Evolutionary conservation across 75 land plant genomes (phyloP), one percentile per base, ranked within the genome.

Genomic region (Cupressus sempervirens): DNA sequence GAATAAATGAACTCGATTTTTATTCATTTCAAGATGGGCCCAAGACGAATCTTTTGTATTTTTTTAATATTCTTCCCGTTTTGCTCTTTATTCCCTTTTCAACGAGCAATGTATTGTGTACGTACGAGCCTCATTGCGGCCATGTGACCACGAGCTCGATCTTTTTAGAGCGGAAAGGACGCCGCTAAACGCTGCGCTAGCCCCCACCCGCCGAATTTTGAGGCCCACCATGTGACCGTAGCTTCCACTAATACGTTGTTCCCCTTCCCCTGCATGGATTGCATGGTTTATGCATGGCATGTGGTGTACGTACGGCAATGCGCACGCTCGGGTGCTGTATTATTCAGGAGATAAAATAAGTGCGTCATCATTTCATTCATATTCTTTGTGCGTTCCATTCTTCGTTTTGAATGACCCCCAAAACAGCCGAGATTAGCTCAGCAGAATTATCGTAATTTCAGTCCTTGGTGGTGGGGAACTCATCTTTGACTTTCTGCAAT

Each of bases 131-230:
- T 20, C 4, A 65, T 65, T 26, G 68, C 52, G 68, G 68, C 68
- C 68, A 65, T 65, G 68, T 65, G 68, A 65, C 68, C 68, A 65
- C 68, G 68, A 65, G 68, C 68, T 65, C n/a, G 7, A 65, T 65
- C 68, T 65, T 65, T 65, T 65, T 20, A 18, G 26, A 26, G 68
- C 68, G 68, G 26, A 65, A 65, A 65, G n/a, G 4, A 7, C 68
- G 68, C n/a, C 68, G 68, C 68, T 65, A 65, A 65, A 18, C 68
- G 68, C 68, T 65, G 68, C 68, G n/a, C 68, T 65, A 65, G 68
- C 68, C 68, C 68, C 68, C 68, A 65, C 68, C 23, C 68, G 68
- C 68, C 68, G 68, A 18, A 65, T 23, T 65, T n/a, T 20, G 23
- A 65, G 68, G n/a, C 68, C n/a, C 68, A 26, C 68, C 68, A 65